Percentiles rank a stretch among this genome's conserved stretches.
These are phyloP conservation scores for Penicillium cataractarum DNA, from an alignment of 495 filamentous ascomycete genomes.

Conservation along the genomic window DNA sequence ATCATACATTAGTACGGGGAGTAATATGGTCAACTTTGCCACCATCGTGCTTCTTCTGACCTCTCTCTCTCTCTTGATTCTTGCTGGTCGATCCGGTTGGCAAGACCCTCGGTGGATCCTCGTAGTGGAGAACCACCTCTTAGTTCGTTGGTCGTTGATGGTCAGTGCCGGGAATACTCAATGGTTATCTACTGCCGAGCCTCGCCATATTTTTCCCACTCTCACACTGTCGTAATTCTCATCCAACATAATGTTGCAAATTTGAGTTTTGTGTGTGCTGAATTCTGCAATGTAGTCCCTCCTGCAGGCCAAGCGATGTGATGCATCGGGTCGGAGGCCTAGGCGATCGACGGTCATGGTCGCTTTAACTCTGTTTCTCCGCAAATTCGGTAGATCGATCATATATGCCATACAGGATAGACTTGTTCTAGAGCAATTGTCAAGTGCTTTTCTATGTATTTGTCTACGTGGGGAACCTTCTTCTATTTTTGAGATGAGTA, in stretches of 20 bases:
- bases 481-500: not conserved
- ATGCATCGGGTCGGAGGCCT: slow-evolving; percentile 6
- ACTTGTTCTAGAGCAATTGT: no score
- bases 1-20: not conserved
- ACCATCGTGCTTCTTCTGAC: not conserved
- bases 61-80: not conserved
- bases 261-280: not conserved
- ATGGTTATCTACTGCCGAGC: no score
- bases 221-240: no score
- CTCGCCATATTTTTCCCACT: no score
- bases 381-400: slow-evolving; percentile 2
- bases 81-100: not conserved
- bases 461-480: not conserved
- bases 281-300: not conserved
- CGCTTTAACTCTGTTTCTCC: slow-evolving; percentile 4
- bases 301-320: slow-evolving; percentile 6
- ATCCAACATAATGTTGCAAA: no score
- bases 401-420: not conserved
- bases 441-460: not conserved
- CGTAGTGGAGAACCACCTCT: not conserved
- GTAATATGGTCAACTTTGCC: not conserved
- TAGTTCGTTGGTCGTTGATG: not conserved
- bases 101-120: slow-evolving; percentile 3
- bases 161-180: not conserved
- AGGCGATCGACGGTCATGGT: not conserved